These are phyloP conservation scores for Aspergillus arachidicola DNA, from an alignment of 2,329 filamentous ascomycete genomes.

Conservation along the genomic window DNA sequence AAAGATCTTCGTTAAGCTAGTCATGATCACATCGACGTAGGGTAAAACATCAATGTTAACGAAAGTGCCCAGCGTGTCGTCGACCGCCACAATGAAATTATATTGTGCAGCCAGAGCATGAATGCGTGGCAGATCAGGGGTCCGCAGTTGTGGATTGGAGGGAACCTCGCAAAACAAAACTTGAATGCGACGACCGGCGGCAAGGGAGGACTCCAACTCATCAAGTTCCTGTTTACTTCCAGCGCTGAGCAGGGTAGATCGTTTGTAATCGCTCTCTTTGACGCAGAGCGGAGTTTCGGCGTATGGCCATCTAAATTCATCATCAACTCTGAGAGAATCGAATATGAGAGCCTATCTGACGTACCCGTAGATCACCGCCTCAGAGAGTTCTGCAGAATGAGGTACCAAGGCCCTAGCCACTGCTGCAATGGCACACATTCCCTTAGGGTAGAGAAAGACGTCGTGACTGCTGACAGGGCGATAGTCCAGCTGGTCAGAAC, in stretches of 20 bases:
- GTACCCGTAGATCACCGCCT: conserved; percentile 12
- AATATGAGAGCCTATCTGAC: not conserved
- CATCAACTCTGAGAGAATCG: not conserved
- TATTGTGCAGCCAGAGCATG: conserved; percentile 45
- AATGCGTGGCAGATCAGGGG: conserved; percentile 45
- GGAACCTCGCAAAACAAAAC: conserved; percentile 57
- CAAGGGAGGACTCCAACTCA: conserved; percentile 16
- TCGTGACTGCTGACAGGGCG: not conserved
- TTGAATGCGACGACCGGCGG: conserved; percentile 13
- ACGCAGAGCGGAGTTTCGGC: conserved; percentile 6
- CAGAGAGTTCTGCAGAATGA: not conserved
- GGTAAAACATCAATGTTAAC: conserved; percentile 50
- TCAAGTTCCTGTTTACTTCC: conserved; percentile 19
- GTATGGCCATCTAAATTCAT: conserved; percentile 7
- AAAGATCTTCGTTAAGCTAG: conserved; percentile 62
- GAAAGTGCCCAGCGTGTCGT: conserved; percentile 44
- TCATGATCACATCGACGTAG: conserved; percentile 55
- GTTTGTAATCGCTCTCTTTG: not conserved
- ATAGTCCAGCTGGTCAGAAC: not conserved
- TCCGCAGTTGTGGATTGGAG: conserved; percentile 50
- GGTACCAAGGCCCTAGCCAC: conserved; percentile 6
- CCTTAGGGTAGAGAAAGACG: conserved; percentile 8
- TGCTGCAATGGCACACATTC: conserved; percentile 11
- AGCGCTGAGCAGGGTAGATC: conserved; percentile 9
- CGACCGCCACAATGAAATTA: conserved; percentile 35